Percentiles rank a stretch among this genome's conserved stretches.
These are phyloP conservation scores for Ceratobasidium sp. DNA, from an alignment of 1,284 basidiomycete species.

Conservation along the genomic window DNA sequence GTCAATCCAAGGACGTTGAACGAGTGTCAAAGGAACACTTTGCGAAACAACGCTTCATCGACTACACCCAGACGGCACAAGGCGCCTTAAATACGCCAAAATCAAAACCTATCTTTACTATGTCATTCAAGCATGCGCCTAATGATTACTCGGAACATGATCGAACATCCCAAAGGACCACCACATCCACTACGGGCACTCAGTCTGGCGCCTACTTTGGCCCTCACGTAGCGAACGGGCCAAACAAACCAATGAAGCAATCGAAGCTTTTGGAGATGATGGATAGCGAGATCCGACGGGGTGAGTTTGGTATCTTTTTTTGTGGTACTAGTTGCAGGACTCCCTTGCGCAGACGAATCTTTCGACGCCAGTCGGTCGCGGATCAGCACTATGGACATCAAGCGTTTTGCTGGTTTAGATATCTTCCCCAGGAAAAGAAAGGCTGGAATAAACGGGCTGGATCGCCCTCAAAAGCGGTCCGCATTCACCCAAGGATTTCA, in stretches of 20 bases:
- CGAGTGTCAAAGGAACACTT: slow-evolving; percentile 32
- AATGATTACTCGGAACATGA: not conserved
- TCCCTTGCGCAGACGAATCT: slow-evolving; percentile 34
- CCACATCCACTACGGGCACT: not conserved
- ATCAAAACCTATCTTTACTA: not conserved
- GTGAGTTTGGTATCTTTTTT: slow-evolving; percentile 6
- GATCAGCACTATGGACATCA: slow-evolving; percentile 23
- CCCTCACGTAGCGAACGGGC: slow-evolving; percentile 11
- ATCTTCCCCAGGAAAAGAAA: slow-evolving; percentile 25
- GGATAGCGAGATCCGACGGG: slow-evolving; percentile 9
- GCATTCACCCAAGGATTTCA: not conserved
- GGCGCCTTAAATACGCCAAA: not conserved
- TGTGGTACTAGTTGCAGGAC: not conserved
- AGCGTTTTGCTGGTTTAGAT: slow-evolving; percentile 26
- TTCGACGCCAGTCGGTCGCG: slow-evolving; percentile 32
- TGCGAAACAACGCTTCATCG: slow-evolving; percentile 34
- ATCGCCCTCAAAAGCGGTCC: not conserved
- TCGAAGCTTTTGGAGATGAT: slow-evolving; percentile 28
- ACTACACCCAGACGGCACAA: slow-evolving; percentile 20
- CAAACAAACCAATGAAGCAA: slow-evolving; percentile 37
- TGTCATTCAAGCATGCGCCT: slow-evolving; percentile 30
- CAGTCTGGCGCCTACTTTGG: not conserved
- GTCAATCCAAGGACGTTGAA: slow-evolving; percentile 13
- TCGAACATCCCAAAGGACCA: too few species aligned
- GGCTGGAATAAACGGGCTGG: not conserved